Evolutionary conservation across 202 grass and related monocot species (phyloP), one percentile per base, ranked within the genome.

Genomic region (Schoenoplectus tabernaemontani): DNA sequence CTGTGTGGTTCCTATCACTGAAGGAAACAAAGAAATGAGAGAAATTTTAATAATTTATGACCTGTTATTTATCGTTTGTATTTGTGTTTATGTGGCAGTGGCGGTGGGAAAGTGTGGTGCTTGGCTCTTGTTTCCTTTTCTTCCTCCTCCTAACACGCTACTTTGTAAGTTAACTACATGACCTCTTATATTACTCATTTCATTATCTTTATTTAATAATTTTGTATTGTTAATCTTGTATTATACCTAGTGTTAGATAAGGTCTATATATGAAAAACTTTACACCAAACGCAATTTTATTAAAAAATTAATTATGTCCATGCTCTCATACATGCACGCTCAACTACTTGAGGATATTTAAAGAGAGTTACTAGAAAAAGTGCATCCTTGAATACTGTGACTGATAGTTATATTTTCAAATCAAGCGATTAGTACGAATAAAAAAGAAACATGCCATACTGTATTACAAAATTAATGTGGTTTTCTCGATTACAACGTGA

Each of bases 51-150:
- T 4, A 54, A 10, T 53, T n/a, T 50, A 16, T 80, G 19, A 9
- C 15, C 23, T 50, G 4, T 33, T 80, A 28, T 44, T 65, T 34
- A 33, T 47, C 60, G 41, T 47, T 64, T 80, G 38, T 22, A 0
- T 13, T 38, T 42, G 23, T 16, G 9, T 66, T 82, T 53, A 15
- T 4, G 20, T 41, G 85, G 82, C 87, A 96, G 93, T 96, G 93
- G 93, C 71, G 90, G 23, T 96, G 93, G 93, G 93, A 96, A 84
- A 92, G 93, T 79, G 80, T 82, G 53, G 71, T 96, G 15, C 84
- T 96, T 71, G 93, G 93, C 41, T 66, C 71, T 59, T 85, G 86
- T 71, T 96, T 96, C 87, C 93, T 96, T 83, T 96, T 90, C 84
- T 87, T 92, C 86, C 90, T 96, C 79, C 86, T 92, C 76, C 47